phyloP scores from a whole-genome alignment of 768 basidiomycete species.

The Mycena haematopus region DNA sequence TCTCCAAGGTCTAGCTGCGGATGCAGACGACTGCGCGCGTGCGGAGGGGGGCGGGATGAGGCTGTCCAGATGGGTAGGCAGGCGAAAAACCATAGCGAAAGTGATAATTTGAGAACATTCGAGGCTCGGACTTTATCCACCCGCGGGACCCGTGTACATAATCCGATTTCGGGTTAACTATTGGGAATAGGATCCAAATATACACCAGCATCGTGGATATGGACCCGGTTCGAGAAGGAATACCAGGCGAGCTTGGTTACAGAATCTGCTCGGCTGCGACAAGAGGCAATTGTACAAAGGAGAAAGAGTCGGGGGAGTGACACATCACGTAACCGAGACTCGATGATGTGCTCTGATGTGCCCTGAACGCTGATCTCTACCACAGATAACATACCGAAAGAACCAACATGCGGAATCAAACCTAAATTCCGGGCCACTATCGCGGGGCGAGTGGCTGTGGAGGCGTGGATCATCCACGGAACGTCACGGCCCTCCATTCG shows the following conservation, averaged over 20 bases:
- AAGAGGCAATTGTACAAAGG: conserved; percentile 5
- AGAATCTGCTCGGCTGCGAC: not conserved
- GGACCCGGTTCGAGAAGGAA: too few species aligned
- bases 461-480: conserved; percentile 8
- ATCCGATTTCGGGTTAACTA: not conserved
- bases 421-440: conserved; percentile 11
- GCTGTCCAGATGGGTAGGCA: conserved; percentile 65
- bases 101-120: conserved; percentile 37
- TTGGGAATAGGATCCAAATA: conserved; percentile 8
- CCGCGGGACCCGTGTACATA: conserved; percentile 28
- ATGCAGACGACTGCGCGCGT: conserved; percentile 39
- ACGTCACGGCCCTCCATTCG: too few species aligned
- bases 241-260: conserved; percentile 16
- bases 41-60: conserved; percentile 61
- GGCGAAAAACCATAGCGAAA: conserved; percentile 61
- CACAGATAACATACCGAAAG: conserved; percentile 4
- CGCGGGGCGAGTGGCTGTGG: not conserved
- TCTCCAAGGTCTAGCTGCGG: conserved; percentile 59
- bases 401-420: conserved; percentile 17
- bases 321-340: conserved; percentile 8
- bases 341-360: too few species aligned
- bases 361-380: conserved; percentile 6
- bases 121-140: conserved; percentile 48
- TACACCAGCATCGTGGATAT: conserved; percentile 14
- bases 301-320: not conserved